Percentiles rank a stretch among this genome's conserved stretches.
Conservation (phyloP, 371 early-diverging fungal species). For the Neoconidiobolus thromboides region DNA sequence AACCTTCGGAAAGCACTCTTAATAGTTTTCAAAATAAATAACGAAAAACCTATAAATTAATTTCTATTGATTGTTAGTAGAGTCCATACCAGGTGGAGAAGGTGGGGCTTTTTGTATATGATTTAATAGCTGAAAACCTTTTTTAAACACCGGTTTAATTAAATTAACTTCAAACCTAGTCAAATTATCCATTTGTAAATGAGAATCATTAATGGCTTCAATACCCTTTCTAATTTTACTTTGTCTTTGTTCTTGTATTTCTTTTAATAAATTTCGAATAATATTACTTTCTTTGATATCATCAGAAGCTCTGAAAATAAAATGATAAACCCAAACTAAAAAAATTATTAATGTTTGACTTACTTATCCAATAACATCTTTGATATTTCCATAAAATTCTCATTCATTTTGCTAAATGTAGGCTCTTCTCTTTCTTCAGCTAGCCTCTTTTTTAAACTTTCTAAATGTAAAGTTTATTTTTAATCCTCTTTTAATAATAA, state of each 20-base stretch:
- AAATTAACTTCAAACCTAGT: not conserved
- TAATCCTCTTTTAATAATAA: not conserved
- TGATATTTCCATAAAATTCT: not conserved
- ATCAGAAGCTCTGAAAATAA: not conserved
- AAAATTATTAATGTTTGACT: not conserved
- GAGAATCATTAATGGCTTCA: not conserved
- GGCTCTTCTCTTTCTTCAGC: not conserved
- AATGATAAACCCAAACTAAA: not conserved
- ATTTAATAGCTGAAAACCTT: not conserved
- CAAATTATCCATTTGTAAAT: not conserved
- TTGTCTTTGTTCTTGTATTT: not conserved
- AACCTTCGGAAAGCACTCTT: not conserved
- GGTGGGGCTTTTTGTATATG: not conserved
- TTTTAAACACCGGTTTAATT: not conserved
- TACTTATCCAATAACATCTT: not conserved
- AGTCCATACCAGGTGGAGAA: not conserved
- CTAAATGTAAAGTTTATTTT: not conserved
- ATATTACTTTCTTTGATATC: not conserved
- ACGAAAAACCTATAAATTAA: not conserved
- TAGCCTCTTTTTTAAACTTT: not conserved
- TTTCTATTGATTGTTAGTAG: not conserved
- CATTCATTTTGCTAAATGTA: not conserved
- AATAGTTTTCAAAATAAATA: not conserved
- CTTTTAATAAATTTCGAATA: not conserved
- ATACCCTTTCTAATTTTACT: not conserved